Percentiles rank a stretch among this genome's conserved stretches.
These are phyloP conservation scores for Sisymbrium irio DNA, from an alignment of 345 rosid genomes.

Conservation along the genomic window DNA sequence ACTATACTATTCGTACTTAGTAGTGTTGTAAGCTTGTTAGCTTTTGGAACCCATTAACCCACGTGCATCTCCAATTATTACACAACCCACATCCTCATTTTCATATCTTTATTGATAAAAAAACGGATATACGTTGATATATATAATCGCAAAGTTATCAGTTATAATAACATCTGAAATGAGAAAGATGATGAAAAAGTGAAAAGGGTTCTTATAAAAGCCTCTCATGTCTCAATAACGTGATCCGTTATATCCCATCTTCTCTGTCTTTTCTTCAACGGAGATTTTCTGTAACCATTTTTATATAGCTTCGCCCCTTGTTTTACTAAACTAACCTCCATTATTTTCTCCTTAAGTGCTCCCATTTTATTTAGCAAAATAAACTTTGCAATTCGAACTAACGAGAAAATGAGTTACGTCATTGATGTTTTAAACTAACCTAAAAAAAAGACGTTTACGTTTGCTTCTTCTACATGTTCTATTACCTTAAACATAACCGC, in stretches of 20 bases:
- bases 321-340: slow-evolving; percentile 1
- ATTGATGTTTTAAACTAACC: not conserved
- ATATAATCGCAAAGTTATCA: slow-evolving; percentile 22
- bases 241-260: slow-evolving; percentile 55
- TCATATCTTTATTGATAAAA: slow-evolving; percentile 30
- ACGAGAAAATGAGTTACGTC: not conserved
- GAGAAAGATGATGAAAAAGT: slow-evolving; percentile 19
- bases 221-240: slow-evolving; percentile 54
- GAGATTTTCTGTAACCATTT: slow-evolving; percentile 25
- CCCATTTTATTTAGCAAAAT: not conserved
- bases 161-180: slow-evolving; percentile 21
- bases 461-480: not conserved
- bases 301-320: not conserved
- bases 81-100: slow-evolving; percentile 35
- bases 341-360: not conserved
- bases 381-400: not conserved
- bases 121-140: not conserved
- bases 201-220: slow-evolving; percentile 19
- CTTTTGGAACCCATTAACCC: slow-evolving; percentile 31
- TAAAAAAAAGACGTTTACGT: not conserved
- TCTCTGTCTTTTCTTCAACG: slow-evolving; percentile 45
- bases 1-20: slow-evolving; percentile 3
- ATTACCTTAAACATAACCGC: not conserved
- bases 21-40: slow-evolving; percentile 1
- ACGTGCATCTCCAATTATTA: slow-evolving; percentile 68